Percentiles rank a stretch among this genome's conserved stretches.
phyloP scores from a whole-genome alignment of 768 basidiomycete genomes.

The Floccularia luteovirens region DNA sequence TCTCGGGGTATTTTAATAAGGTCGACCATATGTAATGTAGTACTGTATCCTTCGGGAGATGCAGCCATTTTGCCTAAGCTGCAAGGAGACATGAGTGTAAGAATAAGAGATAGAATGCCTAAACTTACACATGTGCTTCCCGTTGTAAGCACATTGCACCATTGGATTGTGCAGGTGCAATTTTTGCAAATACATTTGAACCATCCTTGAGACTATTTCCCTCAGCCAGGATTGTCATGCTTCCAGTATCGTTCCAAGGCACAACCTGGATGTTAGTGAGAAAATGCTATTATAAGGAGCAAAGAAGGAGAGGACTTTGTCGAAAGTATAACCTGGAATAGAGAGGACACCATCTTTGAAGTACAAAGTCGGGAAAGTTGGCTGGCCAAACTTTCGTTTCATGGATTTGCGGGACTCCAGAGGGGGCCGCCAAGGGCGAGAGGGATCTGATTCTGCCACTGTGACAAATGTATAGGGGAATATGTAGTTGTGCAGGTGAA shows the following conservation, averaged over 20 bases:
- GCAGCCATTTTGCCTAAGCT: constrained; percentile 46
- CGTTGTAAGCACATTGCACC: constrained; percentile 66
- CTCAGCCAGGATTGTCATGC: constrained; percentile 61
- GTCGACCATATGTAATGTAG: constrained; percentile 52
- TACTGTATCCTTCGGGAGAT: constrained; percentile 42
- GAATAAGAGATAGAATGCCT: neutral
- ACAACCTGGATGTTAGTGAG: constrained; percentile 32
- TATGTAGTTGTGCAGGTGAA: neutral
- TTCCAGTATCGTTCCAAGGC: constrained; percentile 69
- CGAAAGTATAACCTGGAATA: constrained; percentile 68
- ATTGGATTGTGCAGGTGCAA: constrained; percentile 65
- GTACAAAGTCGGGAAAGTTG: constrained; percentile 49
- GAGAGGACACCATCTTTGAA: constrained; percentile 53
- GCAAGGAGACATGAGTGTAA: constrained; percentile 1
- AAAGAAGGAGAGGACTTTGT: constrained; percentile 36
- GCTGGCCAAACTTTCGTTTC: constrained; percentile 50
- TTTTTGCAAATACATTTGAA: constrained; percentile 63
- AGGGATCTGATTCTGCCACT: constrained; percentile 3
- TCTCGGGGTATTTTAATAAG: constrained; percentile 59
- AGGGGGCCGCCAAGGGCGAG: neutral
- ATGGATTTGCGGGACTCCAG: constrained; percentile 18
- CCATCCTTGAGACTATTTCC: constrained; percentile 66
- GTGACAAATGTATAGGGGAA: neutral
- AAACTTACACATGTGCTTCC: constrained; percentile 63
- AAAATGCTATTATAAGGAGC: neutral